phyloP scores from a whole-genome alignment of 2,329 filamentous ascomycete species.

The Helicocarpus griseus region DNA sequence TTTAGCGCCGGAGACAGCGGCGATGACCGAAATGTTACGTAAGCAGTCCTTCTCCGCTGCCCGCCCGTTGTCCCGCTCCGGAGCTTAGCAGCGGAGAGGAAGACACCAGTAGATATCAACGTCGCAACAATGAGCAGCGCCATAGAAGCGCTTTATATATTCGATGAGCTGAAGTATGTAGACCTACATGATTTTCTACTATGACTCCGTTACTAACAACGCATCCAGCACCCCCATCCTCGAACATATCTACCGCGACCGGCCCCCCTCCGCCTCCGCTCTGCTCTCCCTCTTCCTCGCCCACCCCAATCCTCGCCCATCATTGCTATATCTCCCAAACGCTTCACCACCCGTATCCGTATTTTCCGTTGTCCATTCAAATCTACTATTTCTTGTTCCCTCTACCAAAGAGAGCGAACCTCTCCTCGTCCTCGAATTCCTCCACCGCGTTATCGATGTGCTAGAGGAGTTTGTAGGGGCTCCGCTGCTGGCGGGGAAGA shows the following conservation, averaged over 20 bases:
- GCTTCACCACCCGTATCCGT: constrained; percentile 78
- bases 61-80: neutral
- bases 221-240: constrained; percentile 67
- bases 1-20: neutral
- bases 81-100: neutral
- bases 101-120: constrained; percentile 2
- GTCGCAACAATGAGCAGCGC: constrained; percentile 63
- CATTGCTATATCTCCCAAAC: constrained; percentile 73
- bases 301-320: constrained; percentile 70
- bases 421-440: constrained; percentile 81
- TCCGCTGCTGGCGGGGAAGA: constrained; percentile 73
- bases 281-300: constrained; percentile 81
- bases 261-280: constrained; percentile 64
- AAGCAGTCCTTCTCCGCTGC: neutral
- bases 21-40: neutral
- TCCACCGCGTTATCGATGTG: constrained; percentile 85
- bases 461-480: constrained; percentile 90
- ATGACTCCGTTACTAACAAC: constrained; percentile 13
- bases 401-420: constrained; percentile 82
- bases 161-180: constrained; percentile 82
- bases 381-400: constrained; percentile 75
- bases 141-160: constrained; percentile 94
- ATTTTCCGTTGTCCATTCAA: constrained; percentile 79
- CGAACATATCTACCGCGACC: constrained; percentile 77
- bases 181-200: constrained; percentile 6